Evolutionary conservation across 495 filamentous ascomycete genomes (phyloP).

Genomic region (Lasiosphaeris hirsuta): DNA sequence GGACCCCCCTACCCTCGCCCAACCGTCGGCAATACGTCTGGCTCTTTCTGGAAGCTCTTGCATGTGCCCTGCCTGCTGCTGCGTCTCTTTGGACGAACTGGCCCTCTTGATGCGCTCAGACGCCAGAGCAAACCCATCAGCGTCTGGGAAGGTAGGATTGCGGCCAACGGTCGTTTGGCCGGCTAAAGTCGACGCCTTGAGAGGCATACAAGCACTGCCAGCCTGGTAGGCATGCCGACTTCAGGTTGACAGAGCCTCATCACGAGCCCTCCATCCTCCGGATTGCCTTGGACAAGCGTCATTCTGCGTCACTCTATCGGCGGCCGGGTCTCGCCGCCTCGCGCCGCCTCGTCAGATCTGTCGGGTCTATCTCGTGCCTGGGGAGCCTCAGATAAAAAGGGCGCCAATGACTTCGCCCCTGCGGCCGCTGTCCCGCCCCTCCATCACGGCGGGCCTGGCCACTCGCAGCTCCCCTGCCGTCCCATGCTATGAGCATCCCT

Average conservation of each 20-base stretch:
- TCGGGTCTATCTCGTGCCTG: conserved; percentile 7
- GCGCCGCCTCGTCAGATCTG: not conserved
- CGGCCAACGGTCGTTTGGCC: not conserved
- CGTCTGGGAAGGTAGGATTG: conserved; percentile 10
- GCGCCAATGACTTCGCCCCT: conserved; percentile 11
- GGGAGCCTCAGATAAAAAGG: conserved; percentile 13
- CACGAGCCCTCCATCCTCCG: conserved; percentile 1
- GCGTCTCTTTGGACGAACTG: conserved; percentile 1
- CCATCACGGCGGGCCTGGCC: conserved; percentile 11
- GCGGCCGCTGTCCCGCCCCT: conserved; percentile 11
- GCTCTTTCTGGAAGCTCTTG: conserved; percentile 3
- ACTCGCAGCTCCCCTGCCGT: conserved; percentile 9
- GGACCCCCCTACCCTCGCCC: conserved; percentile 13
- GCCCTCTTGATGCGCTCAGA: conserved; percentile 3
- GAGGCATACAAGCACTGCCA: not conserved
- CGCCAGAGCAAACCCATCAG: not conserved
- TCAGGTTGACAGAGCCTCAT: conserved; percentile 3
- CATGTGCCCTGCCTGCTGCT: not conserved
- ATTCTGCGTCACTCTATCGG: conserved; percentile 12
- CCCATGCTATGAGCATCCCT: conserved; percentile 9
- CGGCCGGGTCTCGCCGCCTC: not conserved
- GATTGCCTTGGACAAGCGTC: not conserved
- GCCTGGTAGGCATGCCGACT: not conserved
- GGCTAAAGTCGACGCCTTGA: not conserved
- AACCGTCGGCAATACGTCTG: conserved; percentile 3